A percentile compares a stretch with the other conserved stretches of the same genome.
Evolutionary conservation across 768 basidiomycete genomes (phyloP).

Genomic region (Russula virescens): DNA sequence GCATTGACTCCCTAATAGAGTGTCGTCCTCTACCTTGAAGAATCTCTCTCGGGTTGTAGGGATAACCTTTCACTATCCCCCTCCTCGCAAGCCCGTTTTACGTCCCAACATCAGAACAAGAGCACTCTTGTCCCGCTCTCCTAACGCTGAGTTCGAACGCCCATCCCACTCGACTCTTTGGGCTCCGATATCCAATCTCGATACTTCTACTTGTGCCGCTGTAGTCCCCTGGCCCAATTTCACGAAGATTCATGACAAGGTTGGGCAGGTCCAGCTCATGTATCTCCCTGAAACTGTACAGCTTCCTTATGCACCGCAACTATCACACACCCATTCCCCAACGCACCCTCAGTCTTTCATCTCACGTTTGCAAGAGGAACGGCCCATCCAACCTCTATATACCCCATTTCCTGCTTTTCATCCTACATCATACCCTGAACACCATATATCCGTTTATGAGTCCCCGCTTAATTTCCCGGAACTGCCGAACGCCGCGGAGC

Average conservation of each 20-base stretch:
- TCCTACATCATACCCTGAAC: background rate
- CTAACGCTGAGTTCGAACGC: background rate
- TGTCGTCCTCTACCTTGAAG: background rate
- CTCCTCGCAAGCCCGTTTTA: background rate
- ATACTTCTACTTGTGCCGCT: background rate
- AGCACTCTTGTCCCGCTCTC: background rate
- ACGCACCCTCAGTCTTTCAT: background rate
- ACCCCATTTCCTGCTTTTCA: background rate
- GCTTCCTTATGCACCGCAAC: background rate
- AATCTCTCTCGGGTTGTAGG: slow-evolving; percentile 13
- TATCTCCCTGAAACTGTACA: background rate
- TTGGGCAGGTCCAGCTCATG: background rate
- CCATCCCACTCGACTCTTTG: background rate
- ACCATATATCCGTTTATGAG: background rate
- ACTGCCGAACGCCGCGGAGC: background rate
- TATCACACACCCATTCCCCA: background rate
- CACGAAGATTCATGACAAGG: background rate
- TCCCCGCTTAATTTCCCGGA: background rate
- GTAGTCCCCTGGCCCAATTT: background rate
- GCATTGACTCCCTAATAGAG: slow-evolving; percentile 12
- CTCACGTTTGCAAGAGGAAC: background rate
- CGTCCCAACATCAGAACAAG: background rate
- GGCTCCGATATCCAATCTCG: background rate
- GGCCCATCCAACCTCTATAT: background rate
- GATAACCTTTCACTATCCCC: background rate